These are phyloP conservation scores for Linum usitatissimum DNA, from an alignment of 345 rosid genomes.

Conservation along the genomic window DNA sequence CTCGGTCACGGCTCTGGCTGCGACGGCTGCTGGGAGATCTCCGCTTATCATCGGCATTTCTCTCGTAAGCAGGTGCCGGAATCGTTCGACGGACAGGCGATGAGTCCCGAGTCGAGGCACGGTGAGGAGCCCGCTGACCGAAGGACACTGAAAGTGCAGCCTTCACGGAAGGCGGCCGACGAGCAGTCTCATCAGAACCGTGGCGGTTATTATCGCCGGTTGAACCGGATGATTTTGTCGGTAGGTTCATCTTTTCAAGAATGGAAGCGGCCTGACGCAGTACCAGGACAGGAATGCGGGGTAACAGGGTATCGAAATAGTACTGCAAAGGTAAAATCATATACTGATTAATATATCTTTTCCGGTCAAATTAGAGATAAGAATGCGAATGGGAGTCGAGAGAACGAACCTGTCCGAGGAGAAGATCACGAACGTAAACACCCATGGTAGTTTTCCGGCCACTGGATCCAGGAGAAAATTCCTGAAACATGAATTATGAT, in stretches of 20 bases:
- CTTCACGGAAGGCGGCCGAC: slow-evolving; percentile 97
- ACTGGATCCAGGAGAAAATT: slow-evolving; percentile 84
- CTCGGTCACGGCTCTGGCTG: slow-evolving; percentile 70
- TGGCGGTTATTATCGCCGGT: slow-evolving; percentile 64
- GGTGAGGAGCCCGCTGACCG: slow-evolving; percentile 99
- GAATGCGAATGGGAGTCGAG: slow-evolving; percentile 1
- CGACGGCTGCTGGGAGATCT: slow-evolving; percentile 49
- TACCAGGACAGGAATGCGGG: slow-evolving; percentile 93
- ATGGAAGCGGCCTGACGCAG: slow-evolving; percentile 64
- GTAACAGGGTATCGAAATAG: slow-evolving; percentile 91
- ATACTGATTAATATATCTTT: slow-evolving; percentile 1
- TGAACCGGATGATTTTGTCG: slow-evolving; percentile 70
- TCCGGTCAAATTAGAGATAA: not conserved
- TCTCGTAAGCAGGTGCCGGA: slow-evolving; percentile 52
- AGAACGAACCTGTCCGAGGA: slow-evolving; percentile 84
- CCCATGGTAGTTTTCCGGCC: slow-evolving; percentile 87
- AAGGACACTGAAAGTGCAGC: slow-evolving; percentile 98
- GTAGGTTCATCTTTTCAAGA: slow-evolving; percentile 91
- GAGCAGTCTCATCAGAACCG: slow-evolving; percentile 92
- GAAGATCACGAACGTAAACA: slow-evolving; percentile 82
- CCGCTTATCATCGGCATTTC: slow-evolving; percentile 35
- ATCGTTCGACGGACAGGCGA: slow-evolving; percentile 86
- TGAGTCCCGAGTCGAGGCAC: slow-evolving; percentile 95
- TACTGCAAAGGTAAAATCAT: slow-evolving; percentile 43
- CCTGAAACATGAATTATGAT: slow-evolving; percentile 35